Percentiles rank a stretch among this genome's conserved stretches.
These are phyloP conservation scores for Avena insularis DNA, from an alignment of 176 grass and related monocot species.

Conservation along the genomic window DNA sequence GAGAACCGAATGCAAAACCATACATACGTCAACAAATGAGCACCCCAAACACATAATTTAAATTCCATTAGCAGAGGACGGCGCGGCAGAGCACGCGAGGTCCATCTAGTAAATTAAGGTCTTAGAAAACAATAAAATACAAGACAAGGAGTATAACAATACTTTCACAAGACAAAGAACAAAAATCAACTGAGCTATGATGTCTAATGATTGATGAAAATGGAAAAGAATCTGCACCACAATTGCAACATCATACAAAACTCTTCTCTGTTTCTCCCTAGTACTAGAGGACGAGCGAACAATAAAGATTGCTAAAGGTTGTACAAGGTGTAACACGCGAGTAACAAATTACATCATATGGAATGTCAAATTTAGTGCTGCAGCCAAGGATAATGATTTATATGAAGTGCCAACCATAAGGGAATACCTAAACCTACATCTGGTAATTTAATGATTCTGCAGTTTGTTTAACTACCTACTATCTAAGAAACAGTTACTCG, in stretches of 20 bases:
- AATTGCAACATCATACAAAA: neutral
- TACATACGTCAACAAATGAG: no score
- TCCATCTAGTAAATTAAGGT: neutral
- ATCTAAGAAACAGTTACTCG: neutral
- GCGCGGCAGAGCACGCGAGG: no score
- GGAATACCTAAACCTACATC: constrained; percentile 6
- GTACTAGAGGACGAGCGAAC: constrained; percentile 1
- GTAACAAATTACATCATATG: neutral
- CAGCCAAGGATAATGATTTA: neutral
- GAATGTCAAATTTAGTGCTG: neutral
- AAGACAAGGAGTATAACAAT: neutral
- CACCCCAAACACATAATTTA: no score
- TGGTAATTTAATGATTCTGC: neutral
- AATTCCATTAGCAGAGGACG: no score
- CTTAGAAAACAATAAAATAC: neutral
- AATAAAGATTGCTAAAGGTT: constrained; percentile 4
- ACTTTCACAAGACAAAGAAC: neutral
- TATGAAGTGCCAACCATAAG: neutral
- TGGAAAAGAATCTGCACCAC: neutral
- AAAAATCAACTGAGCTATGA: neutral
- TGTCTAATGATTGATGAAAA: neutral
- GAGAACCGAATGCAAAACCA: no score
- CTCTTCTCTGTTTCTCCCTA: neutral
- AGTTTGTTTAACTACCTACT: neutral
- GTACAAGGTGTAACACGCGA: neutral